Evolutionary conservation across 352 stramenopile species (phyloP), one percentile per base, ranked within the genome.

Genomic region (Phytopythium helicoides): DNA sequence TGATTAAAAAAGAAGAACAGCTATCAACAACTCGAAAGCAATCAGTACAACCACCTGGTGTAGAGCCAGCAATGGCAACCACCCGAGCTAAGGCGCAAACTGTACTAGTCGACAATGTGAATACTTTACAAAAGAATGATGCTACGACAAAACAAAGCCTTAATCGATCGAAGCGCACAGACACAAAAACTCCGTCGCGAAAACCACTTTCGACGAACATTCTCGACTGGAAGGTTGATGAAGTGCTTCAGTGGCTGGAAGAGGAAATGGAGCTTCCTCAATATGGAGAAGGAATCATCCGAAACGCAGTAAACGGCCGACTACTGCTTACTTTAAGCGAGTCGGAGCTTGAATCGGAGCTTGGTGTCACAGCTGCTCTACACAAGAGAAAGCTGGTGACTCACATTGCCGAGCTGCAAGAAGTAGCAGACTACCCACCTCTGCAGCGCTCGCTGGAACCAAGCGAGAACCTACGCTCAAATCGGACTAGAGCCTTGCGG

Each of bases 141-240:
- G 9, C 28, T 10, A 33, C 28, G 28, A 33, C 9, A 33, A 33
- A 33, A 9, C 28, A 33, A 33, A 33, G 28, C 9, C 28, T 10
- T 5, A 33, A 10, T 33, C 28, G 28, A 33, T 33, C 28, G 28
- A 33, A 33, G 28, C 28, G 28, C 28, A 33, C 28, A 33, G 28
- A 33, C 28, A n/a, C 40, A 11, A 14, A 22, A 26, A 6, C 16
- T 22, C 26, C 42, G 26, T 5, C 6, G n/a, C 23, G 25, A 38
- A 49, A 49, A n/a, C 42, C 42, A 4, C 9, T 49, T 25, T 38
- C 31, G 9, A 39, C 66, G 6, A 61, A 66, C 10, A 54, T 81
- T 0, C 12, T 73, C 1, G 61, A 76, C 39, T 84, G 73, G 73
- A 84, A 81, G 60, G 70, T 84, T 6, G 64, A 68, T 31, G 73